Evolutionary conservation across 2,329 filamentous ascomycete species (phyloP), one percentile per base, ranked within the genome.

Genomic region (Verticillium zaregamsianum): DNA sequence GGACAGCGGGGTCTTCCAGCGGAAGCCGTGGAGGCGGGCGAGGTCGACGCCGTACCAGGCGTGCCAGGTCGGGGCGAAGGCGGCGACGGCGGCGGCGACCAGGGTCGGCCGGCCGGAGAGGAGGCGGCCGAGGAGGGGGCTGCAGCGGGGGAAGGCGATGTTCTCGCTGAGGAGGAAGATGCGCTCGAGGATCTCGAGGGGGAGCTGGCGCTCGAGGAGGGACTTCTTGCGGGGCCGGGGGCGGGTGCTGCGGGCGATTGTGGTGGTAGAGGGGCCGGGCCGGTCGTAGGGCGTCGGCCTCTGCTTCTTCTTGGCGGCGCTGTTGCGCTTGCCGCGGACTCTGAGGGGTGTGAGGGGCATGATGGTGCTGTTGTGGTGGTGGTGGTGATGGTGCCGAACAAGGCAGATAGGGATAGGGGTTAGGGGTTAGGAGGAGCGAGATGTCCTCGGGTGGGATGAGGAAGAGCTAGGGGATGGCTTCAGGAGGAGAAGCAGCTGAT

Each of bases 91-190:
- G 37, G 77, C 64, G 5, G 74, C 73, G 14, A 79, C 60, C 17
- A 77, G 70, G 1, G 77, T 79, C 7, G 68, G 71, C 12, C 71
- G 71, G 0, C 68, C 66, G 7, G 83, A 85, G 15, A 87, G 76
- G 55, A 79, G 74, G 31, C 71, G 68, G 28, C 82, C 80, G 33
- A 87, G 72, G 35, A 75, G 69, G 12, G 70, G 77, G 59, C 76
- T 80, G 57, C 77, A 74, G 5, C 72, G 75, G 0, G 82, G 76
- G 1, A 87, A 73, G 58, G 79, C 74, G 56, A 82, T 64, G 64
- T 83, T 85, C 63, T 72, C 68, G 57, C 82, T 84, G 59, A 80
- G 71, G 64, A 82, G 70, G 60, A 85, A 79, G 57, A 87, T 84
- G 35, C 64, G 74, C 67, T 86, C 82, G 14, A 86, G 75, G 28